These are phyloP conservation scores for Teunomyces barrocoloradensis DNA, from an alignment of 805 yeast genomes.

Conservation along the genomic window DNA sequence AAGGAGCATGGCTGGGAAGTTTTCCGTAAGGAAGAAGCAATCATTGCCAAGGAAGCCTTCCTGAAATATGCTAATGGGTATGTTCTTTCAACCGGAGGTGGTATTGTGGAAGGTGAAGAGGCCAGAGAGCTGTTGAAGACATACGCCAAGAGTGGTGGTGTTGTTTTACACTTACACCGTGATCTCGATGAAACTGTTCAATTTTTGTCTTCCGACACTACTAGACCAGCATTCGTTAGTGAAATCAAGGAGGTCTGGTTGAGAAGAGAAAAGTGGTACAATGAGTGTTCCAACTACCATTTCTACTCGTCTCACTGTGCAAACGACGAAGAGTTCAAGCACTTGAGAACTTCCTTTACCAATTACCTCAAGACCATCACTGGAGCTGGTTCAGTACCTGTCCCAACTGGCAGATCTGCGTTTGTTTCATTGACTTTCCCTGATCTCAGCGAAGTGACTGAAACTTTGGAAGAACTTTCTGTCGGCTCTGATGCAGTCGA, in stretches of 20 bases:
- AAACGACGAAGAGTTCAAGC: conserved; percentile 50
- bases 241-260: conserved; percentile 83
- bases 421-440: conserved; percentile 72
- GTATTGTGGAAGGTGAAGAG: conserved; percentile 76
- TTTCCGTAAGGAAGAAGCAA: conserved; percentile 69
- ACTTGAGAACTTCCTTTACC: conserved; percentile 57
- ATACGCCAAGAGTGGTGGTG: conserved; percentile 58
- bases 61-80: conserved; percentile 43
- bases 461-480: conserved; percentile 49
- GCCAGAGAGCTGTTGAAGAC: conserved; percentile 63
- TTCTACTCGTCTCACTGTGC: conserved; percentile 76
- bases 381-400: conserved; percentile 42
- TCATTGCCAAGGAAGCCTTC: conserved; percentile 52
- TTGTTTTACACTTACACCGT: conserved; percentile 89
- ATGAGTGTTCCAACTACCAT: conserved; percentile 72
- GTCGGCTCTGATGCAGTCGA: conserved; percentile 83
- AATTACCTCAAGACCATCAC: conserved; percentile 59
- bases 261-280: conserved; percentile 76
- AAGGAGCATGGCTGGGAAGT: conserved; percentile 79
- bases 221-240: conserved; percentile 83
- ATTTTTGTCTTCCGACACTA: conserved; percentile 71
- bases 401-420: conserved; percentile 54
- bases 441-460: conserved; percentile 49
- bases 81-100: conserved; percentile 95
- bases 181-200: conserved; percentile 75